Conservation (phyloP, 352 stramenopile genomes). For the Pythium sp. region DNA sequence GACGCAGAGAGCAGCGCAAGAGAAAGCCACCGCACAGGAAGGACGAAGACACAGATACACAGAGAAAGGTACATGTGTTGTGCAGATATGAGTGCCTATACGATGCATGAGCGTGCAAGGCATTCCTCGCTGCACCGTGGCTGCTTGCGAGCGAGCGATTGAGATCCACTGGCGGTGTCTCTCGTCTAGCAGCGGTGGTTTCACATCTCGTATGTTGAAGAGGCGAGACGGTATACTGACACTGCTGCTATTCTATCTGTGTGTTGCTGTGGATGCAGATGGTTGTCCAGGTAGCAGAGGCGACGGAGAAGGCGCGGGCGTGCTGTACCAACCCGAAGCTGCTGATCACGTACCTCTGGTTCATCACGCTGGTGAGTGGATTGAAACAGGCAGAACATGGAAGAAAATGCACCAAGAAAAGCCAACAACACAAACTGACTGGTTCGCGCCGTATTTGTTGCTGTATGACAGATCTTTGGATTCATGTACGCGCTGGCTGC, state of each 20-base stretch:
- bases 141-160: neutral
- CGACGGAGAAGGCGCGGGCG: slow-evolving; percentile 53
- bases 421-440: slow-evolving; percentile 42
- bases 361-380: slow-evolving; percentile 56
- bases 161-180: neutral
- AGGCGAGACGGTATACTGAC: neutral
- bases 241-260: neutral
- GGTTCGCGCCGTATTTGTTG: slow-evolving; percentile 19
- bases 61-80: neutral
- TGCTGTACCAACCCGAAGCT: slow-evolving; percentile 82
- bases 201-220: neutral
- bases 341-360: slow-evolving; percentile 85
- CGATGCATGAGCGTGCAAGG: neutral
- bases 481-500: slow-evolving; percentile 86
- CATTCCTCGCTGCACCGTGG: neutral
- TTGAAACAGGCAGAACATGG: slow-evolving; percentile 49
- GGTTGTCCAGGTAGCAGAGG: slow-evolving; percentile 51
- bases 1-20: neutral
- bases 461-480: slow-evolving; percentile 52
- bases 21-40: neutral
- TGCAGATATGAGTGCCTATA: neutral
- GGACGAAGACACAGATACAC: neutral
- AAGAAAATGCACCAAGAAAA: slow-evolving; percentile 38
- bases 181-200: neutral
- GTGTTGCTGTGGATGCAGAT: slow-evolving; percentile 30